A percentile compares a stretch with the other conserved stretches of the same genome.
phyloP scores from a whole-genome alignment of 1,284 basidiomycete genomes.

The Coriolopsis trogii region DNA sequence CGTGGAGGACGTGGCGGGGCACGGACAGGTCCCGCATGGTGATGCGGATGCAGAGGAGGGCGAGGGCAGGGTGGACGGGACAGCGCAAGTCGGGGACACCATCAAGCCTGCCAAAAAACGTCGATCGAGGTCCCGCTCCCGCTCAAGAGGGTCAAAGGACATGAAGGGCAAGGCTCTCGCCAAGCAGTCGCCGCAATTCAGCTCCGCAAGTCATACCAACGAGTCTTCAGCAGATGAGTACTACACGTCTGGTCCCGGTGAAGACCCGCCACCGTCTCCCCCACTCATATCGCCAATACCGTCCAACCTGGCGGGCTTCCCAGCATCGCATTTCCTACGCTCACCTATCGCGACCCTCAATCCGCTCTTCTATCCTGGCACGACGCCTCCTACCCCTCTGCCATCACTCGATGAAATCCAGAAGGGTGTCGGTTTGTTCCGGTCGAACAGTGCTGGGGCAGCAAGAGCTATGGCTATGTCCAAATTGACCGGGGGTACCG shows the following conservation, averaged over 20 bases:
- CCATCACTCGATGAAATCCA: constrained; percentile 74
- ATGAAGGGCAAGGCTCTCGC: constrained; percentile 54
- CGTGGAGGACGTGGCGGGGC: constrained; percentile 6
- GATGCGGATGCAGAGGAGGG: constrained; percentile 21
- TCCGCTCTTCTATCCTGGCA: constrained; percentile 58
- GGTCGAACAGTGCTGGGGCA: constrained; percentile 74
- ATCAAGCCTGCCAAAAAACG: constrained; percentile 47
- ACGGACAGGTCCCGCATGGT: constrained; percentile 13
- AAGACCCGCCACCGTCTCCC: constrained; percentile 48
- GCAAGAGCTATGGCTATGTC: constrained; percentile 72
- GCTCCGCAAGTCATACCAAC: constrained; percentile 38
- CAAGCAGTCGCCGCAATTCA: constrained; percentile 45
- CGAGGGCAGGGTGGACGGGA: constrained; percentile 16
- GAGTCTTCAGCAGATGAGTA: constrained; percentile 76
- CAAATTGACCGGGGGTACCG: constrained; percentile 69
- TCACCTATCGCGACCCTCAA: constrained; percentile 53
- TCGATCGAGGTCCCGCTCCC: constrained; percentile 73
- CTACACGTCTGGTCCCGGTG: constrained; percentile 36
- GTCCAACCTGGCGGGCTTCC: constrained; percentile 55
- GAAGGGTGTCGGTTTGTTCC: constrained; percentile 55
- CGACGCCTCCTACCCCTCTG: constrained; percentile 67
- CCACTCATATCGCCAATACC: constrained; percentile 66
- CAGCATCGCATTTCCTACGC: constrained; percentile 52
- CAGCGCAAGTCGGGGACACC: constrained; percentile 28
- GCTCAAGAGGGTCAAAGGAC: constrained; percentile 75